Evolutionary conservation across 139 green algal species (phyloP), one percentile per base, ranked within the genome.

Genomic region (Chlorella vulgaris): DNA sequence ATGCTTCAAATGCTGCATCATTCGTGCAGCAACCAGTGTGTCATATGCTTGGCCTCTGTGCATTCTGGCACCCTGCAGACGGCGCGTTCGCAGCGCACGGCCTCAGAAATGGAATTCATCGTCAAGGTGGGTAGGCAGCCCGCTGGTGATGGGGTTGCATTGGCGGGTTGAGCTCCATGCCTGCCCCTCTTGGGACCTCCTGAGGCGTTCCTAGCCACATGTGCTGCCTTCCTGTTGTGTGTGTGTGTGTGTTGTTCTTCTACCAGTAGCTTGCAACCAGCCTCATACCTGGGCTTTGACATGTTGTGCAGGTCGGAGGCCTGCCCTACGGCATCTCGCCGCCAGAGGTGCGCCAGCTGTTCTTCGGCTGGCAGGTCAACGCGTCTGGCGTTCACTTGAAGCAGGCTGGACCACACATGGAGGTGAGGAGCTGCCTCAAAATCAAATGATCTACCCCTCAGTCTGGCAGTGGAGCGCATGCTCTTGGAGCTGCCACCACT

Each of bases 291-390:
- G n/a, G 10, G 2, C 65, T 51, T 18, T 4, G 28, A 33, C 35
- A 24, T 40, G 33, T 13, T 31, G 1, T 38, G 31, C 70, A 78
- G 70, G 70, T 78, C 7, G 10, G 33, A 28, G 83, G 84, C 21
- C 76, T 88, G 65, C 84, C 84, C 0, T 22, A 58, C 8, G 76
- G 76, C 50, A 74, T 75, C 69, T 76, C 43, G 18, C 38, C 76
- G 22, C 36, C 60, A 15, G 84, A 88, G 39, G 70, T 88, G 35
- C 62, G 80, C 8, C 74, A 83, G 60, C 76, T 88, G 18, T 84
- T 88, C 43, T 83, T 42, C n/a, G 81, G 81, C 42, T 73, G 71
- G 69, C 83, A 76, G 38, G 76, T 65, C 1, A 50, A n/a, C 22
- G 39, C 28, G 1, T 75, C 35, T 28, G 28, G 73, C 84, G 68